phyloP scores from a whole-genome alignment of 73 alveolate genomes.

The Paramecium caudatum region DNA sequence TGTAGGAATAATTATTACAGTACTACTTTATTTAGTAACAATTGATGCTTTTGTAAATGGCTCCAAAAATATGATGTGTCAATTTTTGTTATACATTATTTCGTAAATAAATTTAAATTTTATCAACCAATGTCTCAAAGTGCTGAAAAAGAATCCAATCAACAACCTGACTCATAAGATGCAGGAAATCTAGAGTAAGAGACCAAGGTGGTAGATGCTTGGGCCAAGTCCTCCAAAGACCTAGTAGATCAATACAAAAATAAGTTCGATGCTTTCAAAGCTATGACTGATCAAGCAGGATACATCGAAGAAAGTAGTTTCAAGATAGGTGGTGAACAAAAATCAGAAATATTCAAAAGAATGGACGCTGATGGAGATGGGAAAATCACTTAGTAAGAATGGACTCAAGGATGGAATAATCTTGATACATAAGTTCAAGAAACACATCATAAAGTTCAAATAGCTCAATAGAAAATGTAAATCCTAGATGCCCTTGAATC shows the following conservation, averaged over 20 bases:
- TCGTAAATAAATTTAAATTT: conserved; percentile 22
- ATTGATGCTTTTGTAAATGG: background rate
- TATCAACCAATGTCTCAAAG: conserved; percentile 17
- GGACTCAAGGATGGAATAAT: conserved; percentile 65
- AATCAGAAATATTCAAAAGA: conserved; percentile 41
- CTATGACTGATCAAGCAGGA: conserved; percentile 57
- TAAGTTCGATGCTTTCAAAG: conserved; percentile 40
- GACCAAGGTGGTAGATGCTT: background rate
- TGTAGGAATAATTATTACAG: background rate
- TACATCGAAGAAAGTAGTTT: background rate
- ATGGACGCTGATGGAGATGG: conserved; percentile 53
- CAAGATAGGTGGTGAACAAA: conserved; percentile 35
- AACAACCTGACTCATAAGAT: background rate
- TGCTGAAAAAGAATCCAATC: background rate
- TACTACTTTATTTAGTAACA: conserved; percentile 13
- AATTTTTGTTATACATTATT: background rate
- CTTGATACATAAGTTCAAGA: conserved; percentile 12
- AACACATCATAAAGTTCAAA: conserved; percentile 5
- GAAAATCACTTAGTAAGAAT: conserved; percentile 14
- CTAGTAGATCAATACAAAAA: conserved; percentile 17
- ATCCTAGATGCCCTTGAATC: conserved; percentile 45
- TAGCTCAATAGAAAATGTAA: conserved; percentile 26
- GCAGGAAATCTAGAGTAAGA: background rate
- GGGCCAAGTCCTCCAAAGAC: conserved; percentile 51
- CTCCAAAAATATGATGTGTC: background rate